Evolutionary conservation across 2,329 filamentous ascomycete species (phyloP).

Genomic region (Zelopaecilomyces penicillatus): DNA sequence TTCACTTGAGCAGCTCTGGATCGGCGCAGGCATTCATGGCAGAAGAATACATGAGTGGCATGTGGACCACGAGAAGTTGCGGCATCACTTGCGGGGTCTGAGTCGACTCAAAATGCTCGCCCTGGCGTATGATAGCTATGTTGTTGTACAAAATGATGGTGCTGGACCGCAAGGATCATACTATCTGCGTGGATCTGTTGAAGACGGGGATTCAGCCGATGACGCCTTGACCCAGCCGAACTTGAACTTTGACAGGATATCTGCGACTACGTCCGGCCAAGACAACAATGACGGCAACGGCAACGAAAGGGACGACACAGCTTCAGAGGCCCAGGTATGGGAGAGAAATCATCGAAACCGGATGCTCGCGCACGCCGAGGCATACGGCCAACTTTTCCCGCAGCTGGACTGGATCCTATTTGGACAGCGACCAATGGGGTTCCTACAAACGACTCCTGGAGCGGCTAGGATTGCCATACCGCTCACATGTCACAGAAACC

Average conservation of each 20-base stretch:
- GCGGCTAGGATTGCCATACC: neutral
- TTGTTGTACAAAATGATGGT: neutral
- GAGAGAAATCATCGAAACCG: slow-evolving; percentile 11
- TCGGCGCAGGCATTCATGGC: neutral
- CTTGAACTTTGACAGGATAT: neutral
- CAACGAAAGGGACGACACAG: neutral
- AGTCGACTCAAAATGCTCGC: slow-evolving; percentile 6
- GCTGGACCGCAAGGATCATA: neutral
- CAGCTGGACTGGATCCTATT: slow-evolving; percentile 10
- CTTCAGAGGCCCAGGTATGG: neutral
- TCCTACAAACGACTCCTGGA: neutral
- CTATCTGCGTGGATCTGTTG: neutral
- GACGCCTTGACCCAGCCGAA: neutral
- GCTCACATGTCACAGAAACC: neutral
- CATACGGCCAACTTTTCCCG: slow-evolving; percentile 9
- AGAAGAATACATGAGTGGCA: slow-evolving; percentile 5
- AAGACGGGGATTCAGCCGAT: neutral
- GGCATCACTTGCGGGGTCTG: neutral
- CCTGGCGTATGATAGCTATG: slow-evolving; percentile 8
- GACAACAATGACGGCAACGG: neutral
- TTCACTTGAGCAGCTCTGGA: slow-evolving; percentile 10
- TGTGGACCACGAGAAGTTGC: slow-evolving; percentile 6
- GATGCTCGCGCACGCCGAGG: slow-evolving; percentile 11
- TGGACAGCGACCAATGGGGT: slow-evolving; percentile 7
- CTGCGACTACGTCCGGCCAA: neutral